Evolutionary conservation across 129 eudicot genomes (phyloP).

Genomic region (Centrapalus pauciflorus): DNA sequence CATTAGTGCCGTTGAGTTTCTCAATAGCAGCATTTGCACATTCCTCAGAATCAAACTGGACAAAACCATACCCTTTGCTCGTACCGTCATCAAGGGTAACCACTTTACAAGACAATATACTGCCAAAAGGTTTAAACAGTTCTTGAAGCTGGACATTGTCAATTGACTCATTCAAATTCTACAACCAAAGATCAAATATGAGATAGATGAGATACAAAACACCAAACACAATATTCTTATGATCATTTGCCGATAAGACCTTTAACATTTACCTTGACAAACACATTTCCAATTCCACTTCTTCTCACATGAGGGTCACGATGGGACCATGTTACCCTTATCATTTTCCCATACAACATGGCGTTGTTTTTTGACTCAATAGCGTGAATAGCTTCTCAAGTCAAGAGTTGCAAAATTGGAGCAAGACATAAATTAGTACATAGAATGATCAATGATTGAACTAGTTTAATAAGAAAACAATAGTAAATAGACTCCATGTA

Average conservation of each 20-base stretch:
- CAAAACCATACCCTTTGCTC: constrained; percentile 88
- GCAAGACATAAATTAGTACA: neutral
- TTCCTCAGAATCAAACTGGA: constrained; percentile 74
- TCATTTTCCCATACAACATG: constrained; percentile 54
- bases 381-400: constrained; percentile 56
- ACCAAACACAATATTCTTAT: neutral
- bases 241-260: neutral
- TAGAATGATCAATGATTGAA: constrained; percentile 3
- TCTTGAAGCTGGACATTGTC: constrained; percentile 69
- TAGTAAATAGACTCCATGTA: neutral
- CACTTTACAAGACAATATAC: constrained; percentile 77
- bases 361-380: constrained; percentile 72
- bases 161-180: constrained; percentile 69
- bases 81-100: constrained; percentile 59
- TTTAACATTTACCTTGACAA: constrained; percentile 54
- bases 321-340: constrained; percentile 78
- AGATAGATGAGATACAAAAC: neutral
- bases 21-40: constrained; percentile 79
- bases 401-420: neutral
- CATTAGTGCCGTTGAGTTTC: constrained; percentile 56
- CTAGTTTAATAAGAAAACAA: neutral
- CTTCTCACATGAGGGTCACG: constrained; percentile 72
- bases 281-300: constrained; percentile 81
- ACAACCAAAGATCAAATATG: constrained; percentile 23
- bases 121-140: constrained; percentile 64